Evolutionary conservation across 768 basidiomycete species (phyloP).

Genomic region (Suillus spraguei): DNA sequence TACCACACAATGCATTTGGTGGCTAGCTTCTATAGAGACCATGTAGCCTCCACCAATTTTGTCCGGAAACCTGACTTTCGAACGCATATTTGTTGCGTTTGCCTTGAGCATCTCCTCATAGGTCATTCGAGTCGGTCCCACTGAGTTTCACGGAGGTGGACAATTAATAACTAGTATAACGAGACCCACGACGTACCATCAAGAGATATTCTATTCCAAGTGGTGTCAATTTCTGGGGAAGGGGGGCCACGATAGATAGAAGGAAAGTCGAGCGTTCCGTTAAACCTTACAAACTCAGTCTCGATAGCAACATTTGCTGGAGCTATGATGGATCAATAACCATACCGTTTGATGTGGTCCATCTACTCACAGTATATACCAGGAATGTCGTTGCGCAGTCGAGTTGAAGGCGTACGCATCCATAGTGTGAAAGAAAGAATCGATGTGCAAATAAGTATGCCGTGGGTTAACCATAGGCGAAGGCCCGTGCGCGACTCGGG

Average conservation of each 20-base stretch:
- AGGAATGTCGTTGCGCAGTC: not conserved
- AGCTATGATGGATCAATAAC: not conserved
- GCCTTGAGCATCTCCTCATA: slow-evolving; percentile 7
- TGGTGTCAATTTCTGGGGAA: too few relatives aligned
- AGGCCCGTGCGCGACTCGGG: not conserved
- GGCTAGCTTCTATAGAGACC: slow-evolving; percentile 10
- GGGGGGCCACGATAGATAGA: slow-evolving; percentile 3
- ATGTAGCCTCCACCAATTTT: slow-evolving; percentile 15
- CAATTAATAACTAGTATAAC: not conserved
- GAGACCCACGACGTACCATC: too few relatives aligned
- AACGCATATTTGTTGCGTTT: not conserved
- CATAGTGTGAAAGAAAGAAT: slow-evolving; percentile 14
- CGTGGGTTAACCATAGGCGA: slow-evolving; percentile 13
- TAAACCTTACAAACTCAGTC: slow-evolving; percentile 12
- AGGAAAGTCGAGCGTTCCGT: slow-evolving; percentile 9
- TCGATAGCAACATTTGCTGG: slow-evolving; percentile 18
- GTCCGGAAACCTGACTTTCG: slow-evolving; percentile 10
- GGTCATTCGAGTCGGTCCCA: slow-evolving; percentile 7
- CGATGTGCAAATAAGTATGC: slow-evolving; percentile 3
- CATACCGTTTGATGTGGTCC: not conserved
- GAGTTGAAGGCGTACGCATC: slow-evolving; percentile 3
- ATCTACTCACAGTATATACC: slow-evolving; percentile 4
- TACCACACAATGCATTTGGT: slow-evolving; percentile 15
- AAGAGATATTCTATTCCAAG: too few relatives aligned
- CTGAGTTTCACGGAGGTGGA: not conserved